Base-by-base conservation (phyloP, 2,329 filamentous ascomycete species). In the Rhynchosporium agropyri region DNA sequence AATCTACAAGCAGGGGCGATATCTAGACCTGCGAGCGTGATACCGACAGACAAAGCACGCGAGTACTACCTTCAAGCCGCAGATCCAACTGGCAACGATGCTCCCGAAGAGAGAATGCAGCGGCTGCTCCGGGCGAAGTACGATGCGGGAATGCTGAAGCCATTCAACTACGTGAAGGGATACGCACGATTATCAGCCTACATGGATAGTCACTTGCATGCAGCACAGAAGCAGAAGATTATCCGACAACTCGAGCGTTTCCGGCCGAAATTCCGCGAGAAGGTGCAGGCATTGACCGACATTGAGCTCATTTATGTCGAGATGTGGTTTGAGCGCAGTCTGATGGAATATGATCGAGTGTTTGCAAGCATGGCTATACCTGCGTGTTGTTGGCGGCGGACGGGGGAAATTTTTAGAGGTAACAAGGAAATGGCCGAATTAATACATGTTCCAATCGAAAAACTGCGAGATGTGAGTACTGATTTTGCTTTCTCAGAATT, bases 391-490 rank as follows among this genome's bases (percentile, higher is more conserved):
- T 99, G 95, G 95, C 84, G 95, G 72, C 84, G 95, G 72, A 99
- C 95, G 0, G 95, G 95, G 9, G 95, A 99, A 79, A 98, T 99
- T 54, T 98, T 97, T 75, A 84, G 95, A 68, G 95, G 94, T 0
- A 99, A 99, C 76, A 96, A 96, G 74, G 95, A 99, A 77, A 99
- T 99, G 94, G 95, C 95, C 6, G 92, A 98, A 77, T 81, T 99
- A 62, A 94, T 99, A 67, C 88, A 93, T 70, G 92, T 97, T 36
- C 92, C 92, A 0, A 93, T 97, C 70, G 94, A 97, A 71, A 88
- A 87, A 65, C 78, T 99, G 67, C 85, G 94, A 81, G 95, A 98
- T 79, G 93, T 96, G 78, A 80, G 91, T 83, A 9, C 43, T 58
- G 9, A 42, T 45, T 36, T 28, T 15, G 28, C 12, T 36, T 48